These are phyloP conservation scores for Exophiala lecanii-corni DNA, from an alignment of 2,329 filamentous ascomycete species.

Conservation along the genomic window DNA sequence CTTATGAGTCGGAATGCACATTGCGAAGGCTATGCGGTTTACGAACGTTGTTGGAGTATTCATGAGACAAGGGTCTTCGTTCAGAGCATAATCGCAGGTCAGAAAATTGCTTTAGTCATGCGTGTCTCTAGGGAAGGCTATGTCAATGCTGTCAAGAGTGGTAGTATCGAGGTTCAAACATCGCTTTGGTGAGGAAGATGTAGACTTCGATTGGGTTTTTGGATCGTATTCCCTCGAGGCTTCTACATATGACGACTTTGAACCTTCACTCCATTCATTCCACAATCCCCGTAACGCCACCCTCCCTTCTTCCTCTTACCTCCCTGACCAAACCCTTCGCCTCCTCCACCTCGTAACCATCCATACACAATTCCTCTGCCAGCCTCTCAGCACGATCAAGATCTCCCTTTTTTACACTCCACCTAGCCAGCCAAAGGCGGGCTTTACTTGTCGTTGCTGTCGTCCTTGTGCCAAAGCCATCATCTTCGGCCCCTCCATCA, in stretches of 20 bases:
- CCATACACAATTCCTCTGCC: constrained; percentile 87
- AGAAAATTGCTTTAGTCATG: constrained; percentile 15
- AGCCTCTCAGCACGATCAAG: constrained; percentile 72
- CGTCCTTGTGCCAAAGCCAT: constrained; percentile 67
- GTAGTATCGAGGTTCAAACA: constrained; percentile 13
- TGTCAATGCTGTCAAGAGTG: constrained; percentile 15
- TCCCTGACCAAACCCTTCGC: constrained; percentile 89
- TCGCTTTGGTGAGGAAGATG: constrained; percentile 15
- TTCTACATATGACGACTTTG: background rate
- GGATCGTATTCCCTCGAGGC: too few relatives aligned
- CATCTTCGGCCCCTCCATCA: constrained; percentile 33
- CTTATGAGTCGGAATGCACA: too few relatives aligned
- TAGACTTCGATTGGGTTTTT: too few relatives aligned
- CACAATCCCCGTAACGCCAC: constrained; percentile 1
- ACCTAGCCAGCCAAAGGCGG: constrained; percentile 85
- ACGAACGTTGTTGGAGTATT: background rate
- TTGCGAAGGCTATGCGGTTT: background rate
- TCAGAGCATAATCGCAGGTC: constrained; percentile 13
- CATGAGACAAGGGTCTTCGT: background rate
- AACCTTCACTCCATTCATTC: background rate
- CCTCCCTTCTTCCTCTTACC: constrained; percentile 69
- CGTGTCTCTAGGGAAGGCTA: constrained; percentile 13
- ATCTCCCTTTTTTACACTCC: constrained; percentile 71
- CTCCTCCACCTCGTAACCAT: constrained; percentile 94
- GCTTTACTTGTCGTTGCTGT: constrained; percentile 89